Conservation (phyloP, 306 rosid species). For the Trifolium fragiferum region DNA sequence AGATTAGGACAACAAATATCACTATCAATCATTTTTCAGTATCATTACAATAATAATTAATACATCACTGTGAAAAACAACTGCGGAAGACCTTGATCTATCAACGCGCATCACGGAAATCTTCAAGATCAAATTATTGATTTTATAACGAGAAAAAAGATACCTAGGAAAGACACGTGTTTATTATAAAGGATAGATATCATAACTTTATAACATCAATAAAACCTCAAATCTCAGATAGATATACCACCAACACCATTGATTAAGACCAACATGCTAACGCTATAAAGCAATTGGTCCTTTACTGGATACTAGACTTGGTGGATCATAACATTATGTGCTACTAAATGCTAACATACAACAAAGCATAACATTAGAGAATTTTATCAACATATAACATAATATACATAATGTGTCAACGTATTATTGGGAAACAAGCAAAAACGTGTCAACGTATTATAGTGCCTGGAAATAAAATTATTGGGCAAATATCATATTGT, state of each 20-base stretch:
- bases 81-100: not conserved
- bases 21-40: not conserved
- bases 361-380: constrained; percentile 3
- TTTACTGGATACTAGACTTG: not conserved
- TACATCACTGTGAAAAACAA: not conserved
- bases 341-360: not conserved
- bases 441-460: constrained; percentile 18
- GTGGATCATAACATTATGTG: not conserved
- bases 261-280: not conserved
- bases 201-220: not conserved
- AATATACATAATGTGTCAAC: not conserved
- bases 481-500: not conserved
- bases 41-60: not conserved
- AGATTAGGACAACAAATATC: not conserved
- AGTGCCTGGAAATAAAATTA: not conserved
- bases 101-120: not conserved
- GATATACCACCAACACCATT: not conserved
- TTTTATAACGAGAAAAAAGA: not conserved
- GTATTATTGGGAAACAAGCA: constrained; percentile 26
- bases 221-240: not conserved
- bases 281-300: not conserved
- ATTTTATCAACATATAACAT: not conserved
- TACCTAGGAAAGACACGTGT: not conserved
- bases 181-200: not conserved
- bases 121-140: not conserved